Evolutionary conservation across 768 basidiomycete genomes (phyloP).

Genomic region (Lactifluus volemus): DNA sequence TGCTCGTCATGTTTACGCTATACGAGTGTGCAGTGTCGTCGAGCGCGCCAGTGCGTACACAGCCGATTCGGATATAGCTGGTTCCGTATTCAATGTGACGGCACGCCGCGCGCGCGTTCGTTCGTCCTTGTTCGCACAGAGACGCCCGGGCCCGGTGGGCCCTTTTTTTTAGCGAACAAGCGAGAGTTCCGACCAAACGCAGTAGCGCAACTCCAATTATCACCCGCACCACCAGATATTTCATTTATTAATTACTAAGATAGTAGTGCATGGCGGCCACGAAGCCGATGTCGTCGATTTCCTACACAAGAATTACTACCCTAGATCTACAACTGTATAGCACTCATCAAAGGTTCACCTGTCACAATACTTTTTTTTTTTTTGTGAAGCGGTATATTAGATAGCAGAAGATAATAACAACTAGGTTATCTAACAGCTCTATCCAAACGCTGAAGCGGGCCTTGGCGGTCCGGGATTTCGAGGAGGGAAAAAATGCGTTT

Average conservation of each 20-base stretch:
- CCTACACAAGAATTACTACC: too few species aligned
- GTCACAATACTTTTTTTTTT: too few species aligned
- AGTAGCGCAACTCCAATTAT: not conserved
- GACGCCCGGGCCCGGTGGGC: not conserved
- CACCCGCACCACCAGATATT: not conserved
- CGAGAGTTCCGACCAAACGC: not conserved
- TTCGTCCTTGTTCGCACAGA: not conserved
- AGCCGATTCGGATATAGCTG: slow-evolving; percentile 47
- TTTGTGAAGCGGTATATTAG: too few species aligned
- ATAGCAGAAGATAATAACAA: too few species aligned
- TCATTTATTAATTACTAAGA: slow-evolving; percentile 6
- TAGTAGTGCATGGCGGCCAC: not conserved
- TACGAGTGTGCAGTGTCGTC: slow-evolving; percentile 62
- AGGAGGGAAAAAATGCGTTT: too few species aligned
- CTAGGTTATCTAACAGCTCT: too few species aligned
- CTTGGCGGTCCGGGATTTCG: too few species aligned
- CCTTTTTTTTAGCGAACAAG: not conserved
- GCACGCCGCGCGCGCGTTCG: not conserved
- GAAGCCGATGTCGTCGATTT: not conserved
- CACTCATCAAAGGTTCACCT: too few species aligned
- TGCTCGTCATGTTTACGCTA: slow-evolving; percentile 71
- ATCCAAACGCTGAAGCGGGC: too few species aligned
- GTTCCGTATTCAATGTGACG: slow-evolving; percentile 32
- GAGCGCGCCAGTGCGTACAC: slow-evolving; percentile 28
- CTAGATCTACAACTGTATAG: too few species aligned